phyloP scores from a whole-genome alignment of 2,329 filamentous ascomycete species.

The Achaetomium macrosporum region DNA sequence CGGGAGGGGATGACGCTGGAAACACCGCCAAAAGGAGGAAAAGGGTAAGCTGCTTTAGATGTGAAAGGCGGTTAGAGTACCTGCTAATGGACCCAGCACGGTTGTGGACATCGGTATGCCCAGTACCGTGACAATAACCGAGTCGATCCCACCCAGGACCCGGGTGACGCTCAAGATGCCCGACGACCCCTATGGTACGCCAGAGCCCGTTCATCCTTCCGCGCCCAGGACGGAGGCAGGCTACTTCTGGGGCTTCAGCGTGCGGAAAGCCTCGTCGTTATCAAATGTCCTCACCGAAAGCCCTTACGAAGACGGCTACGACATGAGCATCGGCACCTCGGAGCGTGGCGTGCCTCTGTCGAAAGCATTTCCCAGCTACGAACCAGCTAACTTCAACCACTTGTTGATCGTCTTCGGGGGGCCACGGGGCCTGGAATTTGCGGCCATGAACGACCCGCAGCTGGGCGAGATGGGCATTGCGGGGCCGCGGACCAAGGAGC shows the following conservation, averaged over 20 bases:
- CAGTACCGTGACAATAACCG: conserved; percentile 49
- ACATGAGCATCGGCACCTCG: conserved; percentile 76
- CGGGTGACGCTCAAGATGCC: conserved; percentile 68
- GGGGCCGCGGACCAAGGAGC: conserved; percentile 56
- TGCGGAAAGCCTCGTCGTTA: conserved; percentile 60
- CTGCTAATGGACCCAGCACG: conserved; percentile 36
- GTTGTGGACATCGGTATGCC: conserved; percentile 54
- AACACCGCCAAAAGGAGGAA: conserved; percentile 36
- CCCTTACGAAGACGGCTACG: conserved; percentile 70
- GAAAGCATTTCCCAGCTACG: conserved; percentile 40
- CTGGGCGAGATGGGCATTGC: conserved; percentile 56
- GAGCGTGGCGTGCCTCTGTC: conserved; percentile 59
- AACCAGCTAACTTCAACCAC: conserved; percentile 55
- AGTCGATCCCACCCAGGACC: conserved; percentile 61
- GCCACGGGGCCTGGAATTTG: conserved; percentile 71
- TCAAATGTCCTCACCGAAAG: conserved; percentile 73
- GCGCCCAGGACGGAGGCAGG: conserved; percentile 67
- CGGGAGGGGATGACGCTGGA: conserved; percentile 67
- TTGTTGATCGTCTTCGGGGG: conserved; percentile 76
- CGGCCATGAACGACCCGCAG: conserved; percentile 55
- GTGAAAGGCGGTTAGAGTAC: not conserved
- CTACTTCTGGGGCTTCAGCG: conserved; percentile 81
- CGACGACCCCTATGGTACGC: conserved; percentile 38
- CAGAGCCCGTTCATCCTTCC: conserved; percentile 60
- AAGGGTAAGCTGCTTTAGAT: conserved; percentile 27